Evolutionary conservation across 2,329 filamentous ascomycete species (phyloP).

Genomic region (Neopestalotiopsis rosae): DNA sequence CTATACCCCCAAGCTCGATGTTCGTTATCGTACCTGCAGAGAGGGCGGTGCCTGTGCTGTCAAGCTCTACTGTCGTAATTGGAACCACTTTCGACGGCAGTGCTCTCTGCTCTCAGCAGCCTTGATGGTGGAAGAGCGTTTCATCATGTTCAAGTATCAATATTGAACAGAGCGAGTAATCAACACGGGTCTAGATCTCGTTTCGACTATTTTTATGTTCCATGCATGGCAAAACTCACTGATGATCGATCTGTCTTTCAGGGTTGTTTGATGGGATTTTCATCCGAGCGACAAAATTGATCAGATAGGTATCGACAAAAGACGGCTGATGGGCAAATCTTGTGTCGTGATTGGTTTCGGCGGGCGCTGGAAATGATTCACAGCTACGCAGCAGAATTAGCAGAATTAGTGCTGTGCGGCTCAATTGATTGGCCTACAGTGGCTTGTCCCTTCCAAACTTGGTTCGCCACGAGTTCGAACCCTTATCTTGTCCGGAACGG

Average conservation of each 20-base stretch:
- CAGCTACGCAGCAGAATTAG: not conserved
- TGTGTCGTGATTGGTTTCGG: not conserved
- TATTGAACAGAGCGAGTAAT: not conserved
- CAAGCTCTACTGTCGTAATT: not conserved
- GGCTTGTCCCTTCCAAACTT: not conserved
- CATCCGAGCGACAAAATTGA: not conserved
- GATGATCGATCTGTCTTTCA: not conserved
- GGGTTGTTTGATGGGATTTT: not conserved
- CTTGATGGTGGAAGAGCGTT: not conserved
- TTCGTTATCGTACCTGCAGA: too few relatives aligned
- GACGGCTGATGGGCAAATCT: not conserved
- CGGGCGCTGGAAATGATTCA: not conserved
- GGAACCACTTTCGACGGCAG: not conserved
- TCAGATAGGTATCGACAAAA: not conserved
- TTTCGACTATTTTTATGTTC: not conserved
- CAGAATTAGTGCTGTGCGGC: not conserved
- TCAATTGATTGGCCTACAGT: constrained; percentile 3
- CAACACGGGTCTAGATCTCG: not conserved
- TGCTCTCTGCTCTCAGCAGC: not conserved
- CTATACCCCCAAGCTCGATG: too few relatives aligned
- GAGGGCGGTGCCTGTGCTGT: too few relatives aligned
- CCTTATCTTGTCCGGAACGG: not conserved
- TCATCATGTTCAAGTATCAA: not conserved
- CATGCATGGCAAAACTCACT: not conserved
- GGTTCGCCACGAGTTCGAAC: not conserved